phyloP scores from a whole-genome alignment of 805 yeast species.

The Candida hungchunana region DNA sequence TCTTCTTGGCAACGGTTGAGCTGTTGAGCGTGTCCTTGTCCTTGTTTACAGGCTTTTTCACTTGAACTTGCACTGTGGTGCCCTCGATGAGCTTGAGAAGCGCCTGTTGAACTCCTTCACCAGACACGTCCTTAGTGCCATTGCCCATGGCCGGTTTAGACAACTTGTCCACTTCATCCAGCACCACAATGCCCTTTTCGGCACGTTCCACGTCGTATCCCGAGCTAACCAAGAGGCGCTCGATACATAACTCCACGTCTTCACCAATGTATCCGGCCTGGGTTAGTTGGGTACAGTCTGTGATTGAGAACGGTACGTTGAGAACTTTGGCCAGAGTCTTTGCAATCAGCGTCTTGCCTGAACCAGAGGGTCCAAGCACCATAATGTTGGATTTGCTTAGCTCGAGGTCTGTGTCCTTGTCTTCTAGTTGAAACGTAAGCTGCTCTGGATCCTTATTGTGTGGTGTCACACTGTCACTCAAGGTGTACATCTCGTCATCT shows the following conservation, averaged over 20 bases:
- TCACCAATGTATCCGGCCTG: conserved; percentile 67
- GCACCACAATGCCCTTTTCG: conserved; percentile 54
- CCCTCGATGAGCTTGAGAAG: conserved; percentile 55
- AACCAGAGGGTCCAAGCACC: conserved; percentile 57
- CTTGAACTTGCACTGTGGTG: conserved; percentile 43
- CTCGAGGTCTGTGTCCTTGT: conserved; percentile 38
- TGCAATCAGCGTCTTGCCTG: conserved; percentile 57
- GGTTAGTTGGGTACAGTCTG: conserved; percentile 58
- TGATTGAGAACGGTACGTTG: conserved; percentile 54
- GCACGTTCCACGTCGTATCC: conserved; percentile 48
- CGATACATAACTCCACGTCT: conserved; percentile 55
- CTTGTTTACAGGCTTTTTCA: conserved; percentile 38
- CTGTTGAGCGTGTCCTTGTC: conserved; percentile 29
- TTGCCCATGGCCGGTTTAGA: conserved; percentile 43
- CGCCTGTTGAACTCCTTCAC: conserved; percentile 65
- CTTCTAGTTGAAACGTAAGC: conserved; percentile 24
- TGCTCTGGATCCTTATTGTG: conserved; percentile 30
- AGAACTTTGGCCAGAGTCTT: conserved; percentile 47
- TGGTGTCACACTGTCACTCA: conserved; percentile 21
- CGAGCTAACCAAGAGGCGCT: conserved; percentile 45
- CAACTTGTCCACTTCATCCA: conserved; percentile 57
- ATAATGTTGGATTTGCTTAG: conserved; percentile 53
- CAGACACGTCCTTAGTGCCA: conserved; percentile 55
- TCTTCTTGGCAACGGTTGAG: conserved; percentile 31
- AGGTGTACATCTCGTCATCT: conserved; percentile 27